Base-by-base conservation (phyloP, 148 eudicot genomes). In the Heliosperma pusillum region DNA sequence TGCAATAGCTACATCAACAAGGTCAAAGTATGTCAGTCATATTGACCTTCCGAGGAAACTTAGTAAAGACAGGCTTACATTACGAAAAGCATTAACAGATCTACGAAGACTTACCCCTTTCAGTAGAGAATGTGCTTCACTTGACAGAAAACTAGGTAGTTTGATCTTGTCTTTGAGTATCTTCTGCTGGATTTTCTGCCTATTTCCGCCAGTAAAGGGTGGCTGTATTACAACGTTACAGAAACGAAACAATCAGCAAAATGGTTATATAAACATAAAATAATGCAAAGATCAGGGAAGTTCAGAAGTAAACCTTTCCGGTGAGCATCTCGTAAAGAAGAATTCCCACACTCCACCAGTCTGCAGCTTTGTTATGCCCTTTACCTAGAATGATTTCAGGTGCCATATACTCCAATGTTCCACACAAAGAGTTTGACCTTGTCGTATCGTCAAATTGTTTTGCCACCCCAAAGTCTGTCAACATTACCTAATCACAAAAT, bases 61-160 rank as follows among this genome's bases (percentile, higher is more conserved):
- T 26, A 6, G 33, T 36, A 7, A 36, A 36, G 10, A 36, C 42
- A 36, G 42, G 42, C 9, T 10, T 36, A 36, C 9, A 36, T 36
- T 36, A 36, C 2, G 42, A 36, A 36, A 36, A 36, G 42, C 42
- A 6, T 36, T 36, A 10, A 36, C 42, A 3, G 42, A 36, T 36
- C 8, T 36, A 36, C 9, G 42, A 8, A 15, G 8, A 20, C 59
- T 66, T 90, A 90, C 97, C 88, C 87, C 92, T 93, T 93, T 93
- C 74, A 89, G 56, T 55, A 93, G 76, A 57, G 93, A 89, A 84
- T 89, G 96, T 55, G 97, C 93, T 74, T 93, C 96, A 66, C 93
- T 89, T 17, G 93, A 36, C 83, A 93, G 82, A 80, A 79, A 93
- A 17, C 85, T 70, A 15, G 97, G 98, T 65, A 90, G 79, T 87